Conservation (phyloP, 768 basidiomycete species). For the button mushroom (Agaricus bisporus) region DNA sequence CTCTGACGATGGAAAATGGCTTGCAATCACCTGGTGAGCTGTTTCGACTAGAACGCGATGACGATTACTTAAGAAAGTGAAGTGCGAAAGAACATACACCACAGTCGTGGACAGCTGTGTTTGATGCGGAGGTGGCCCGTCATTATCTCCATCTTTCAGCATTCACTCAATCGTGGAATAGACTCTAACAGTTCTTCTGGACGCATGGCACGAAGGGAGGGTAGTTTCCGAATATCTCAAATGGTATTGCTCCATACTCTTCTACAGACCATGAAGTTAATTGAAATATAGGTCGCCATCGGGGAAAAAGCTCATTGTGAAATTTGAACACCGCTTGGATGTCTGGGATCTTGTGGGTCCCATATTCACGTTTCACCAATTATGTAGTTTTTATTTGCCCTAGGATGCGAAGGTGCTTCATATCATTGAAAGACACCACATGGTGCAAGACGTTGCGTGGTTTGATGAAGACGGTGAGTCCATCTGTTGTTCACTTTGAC, state of each 20-base stretch:
- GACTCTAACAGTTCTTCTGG: not conserved
- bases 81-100: not conserved
- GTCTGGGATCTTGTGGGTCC: slow-evolving; percentile 5
- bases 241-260: not conserved
- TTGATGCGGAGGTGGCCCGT: not conserved
- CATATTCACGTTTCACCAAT: no score
- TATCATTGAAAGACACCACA: not conserved
- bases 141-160: not conserved
- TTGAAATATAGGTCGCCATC: slow-evolving; percentile 2
- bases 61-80: not conserved
- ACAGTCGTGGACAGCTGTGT: not conserved
- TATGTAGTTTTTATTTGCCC: not conserved
- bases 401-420: slow-evolving; percentile 2
- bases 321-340: slow-evolving; percentile 8
- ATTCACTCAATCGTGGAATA: not conserved
- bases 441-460: not conserved
- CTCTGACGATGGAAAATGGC: slow-evolving; percentile 4
- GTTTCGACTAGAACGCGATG: no score
- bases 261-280: not conserved
- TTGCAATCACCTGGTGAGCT: slow-evolving; percentile 6
- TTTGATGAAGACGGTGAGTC: not conserved
- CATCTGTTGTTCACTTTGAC: not conserved
- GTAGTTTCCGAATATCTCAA: not conserved
- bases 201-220: not conserved
- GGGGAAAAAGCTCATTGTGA: slow-evolving; percentile 3